Percentiles rank a stretch among this genome's conserved stretches.
Evolutionary conservation across 176 grass and related monocot genomes (phyloP).

Genomic region (Triticum urartu): DNA sequence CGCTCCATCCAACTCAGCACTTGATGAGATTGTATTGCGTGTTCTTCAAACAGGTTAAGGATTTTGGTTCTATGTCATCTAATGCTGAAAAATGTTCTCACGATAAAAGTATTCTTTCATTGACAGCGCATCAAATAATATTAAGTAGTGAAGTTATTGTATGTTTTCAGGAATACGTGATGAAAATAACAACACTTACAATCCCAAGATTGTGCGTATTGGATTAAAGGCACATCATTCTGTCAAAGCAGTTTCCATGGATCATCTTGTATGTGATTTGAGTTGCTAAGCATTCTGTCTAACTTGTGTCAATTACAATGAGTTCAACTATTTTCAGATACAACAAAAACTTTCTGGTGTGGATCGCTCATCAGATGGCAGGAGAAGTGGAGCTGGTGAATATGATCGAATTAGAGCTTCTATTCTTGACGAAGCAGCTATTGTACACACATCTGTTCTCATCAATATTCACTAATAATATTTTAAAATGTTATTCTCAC

Average conservation of each 20-base stretch:
- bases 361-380: slow-evolving; percentile 49
- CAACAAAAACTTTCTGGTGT: slow-evolving; percentile 79
- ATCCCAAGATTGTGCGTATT: slow-evolving; percentile 90
- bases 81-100: background rate
- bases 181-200: slow-evolving; percentile 88
- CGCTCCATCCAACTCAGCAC: slow-evolving; percentile 94
- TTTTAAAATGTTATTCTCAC: slow-evolving; percentile 26
- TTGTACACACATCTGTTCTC: slow-evolving; percentile 52
- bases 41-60: slow-evolving; percentile 72
- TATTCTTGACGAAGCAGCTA: slow-evolving; percentile 89
- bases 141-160: background rate
- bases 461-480: background rate
- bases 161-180: slow-evolving; percentile 74
- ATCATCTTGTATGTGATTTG: slow-evolving; percentile 74
- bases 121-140: slow-evolving; percentile 8
- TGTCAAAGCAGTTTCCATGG: slow-evolving; percentile 92
- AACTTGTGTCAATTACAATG: slow-evolving; percentile 34
- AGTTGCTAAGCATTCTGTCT: slow-evolving; percentile 29
- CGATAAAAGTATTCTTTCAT: slow-evolving; percentile 4
- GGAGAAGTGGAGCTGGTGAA: slow-evolving; percentile 58
- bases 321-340: slow-evolving; percentile 57
- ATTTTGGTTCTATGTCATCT: slow-evolving; percentile 8
- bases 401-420: slow-evolving; percentile 71
- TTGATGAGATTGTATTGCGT: slow-evolving; percentile 93
- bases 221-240: slow-evolving; percentile 91